A percentile compares a stretch with the other conserved stretches of the same genome.
Evolutionary conservation across 805 yeast species (phyloP).

Genomic region (Cyberlindnera mycetangii): DNA sequence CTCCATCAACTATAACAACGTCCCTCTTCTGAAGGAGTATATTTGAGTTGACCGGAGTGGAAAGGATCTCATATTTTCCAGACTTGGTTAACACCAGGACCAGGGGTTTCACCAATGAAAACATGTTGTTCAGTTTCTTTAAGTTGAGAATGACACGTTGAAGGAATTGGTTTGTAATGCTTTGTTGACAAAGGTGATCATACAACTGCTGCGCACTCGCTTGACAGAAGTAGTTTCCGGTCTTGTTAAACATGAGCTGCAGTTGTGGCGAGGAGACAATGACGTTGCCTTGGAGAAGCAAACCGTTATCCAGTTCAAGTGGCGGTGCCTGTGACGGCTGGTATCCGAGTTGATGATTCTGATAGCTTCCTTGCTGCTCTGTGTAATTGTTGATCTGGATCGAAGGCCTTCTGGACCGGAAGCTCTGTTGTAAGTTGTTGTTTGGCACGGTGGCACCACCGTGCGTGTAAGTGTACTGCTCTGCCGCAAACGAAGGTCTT

Average conservation of each 20-base stretch:
- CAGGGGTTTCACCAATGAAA: slow-evolving; percentile 29
- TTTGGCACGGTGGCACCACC: slow-evolving; percentile 6
- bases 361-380: too few species aligned
- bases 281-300: slow-evolving; percentile 50
- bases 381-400: slow-evolving; percentile 20
- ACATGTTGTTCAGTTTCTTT: slow-evolving; percentile 29
- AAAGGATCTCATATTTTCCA: slow-evolving; percentile 67
- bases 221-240: slow-evolving; percentile 55
- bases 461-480: slow-evolving; percentile 33
- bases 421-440: slow-evolving; percentile 17
- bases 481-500: slow-evolving; percentile 76
- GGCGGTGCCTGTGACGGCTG: background rate
- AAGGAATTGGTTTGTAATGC: slow-evolving; percentile 33
- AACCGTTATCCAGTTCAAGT: slow-evolving; percentile 56
- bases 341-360: background rate
- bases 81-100: slow-evolving; percentile 54
- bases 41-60: slow-evolving; percentile 64
- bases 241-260: slow-evolving; percentile 44
- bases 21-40: slow-evolving; percentile 56
- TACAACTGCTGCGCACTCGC: slow-evolving; percentile 38
- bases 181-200: slow-evolving; percentile 31
- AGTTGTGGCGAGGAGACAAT: slow-evolving; percentile 61
- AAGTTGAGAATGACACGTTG: slow-evolving; percentile 22
- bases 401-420: slow-evolving; percentile 27
- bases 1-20: slow-evolving; percentile 78